Conservation (phyloP, 2,329 filamentous ascomycete species). For the Aspergillus floridensis region DNA sequence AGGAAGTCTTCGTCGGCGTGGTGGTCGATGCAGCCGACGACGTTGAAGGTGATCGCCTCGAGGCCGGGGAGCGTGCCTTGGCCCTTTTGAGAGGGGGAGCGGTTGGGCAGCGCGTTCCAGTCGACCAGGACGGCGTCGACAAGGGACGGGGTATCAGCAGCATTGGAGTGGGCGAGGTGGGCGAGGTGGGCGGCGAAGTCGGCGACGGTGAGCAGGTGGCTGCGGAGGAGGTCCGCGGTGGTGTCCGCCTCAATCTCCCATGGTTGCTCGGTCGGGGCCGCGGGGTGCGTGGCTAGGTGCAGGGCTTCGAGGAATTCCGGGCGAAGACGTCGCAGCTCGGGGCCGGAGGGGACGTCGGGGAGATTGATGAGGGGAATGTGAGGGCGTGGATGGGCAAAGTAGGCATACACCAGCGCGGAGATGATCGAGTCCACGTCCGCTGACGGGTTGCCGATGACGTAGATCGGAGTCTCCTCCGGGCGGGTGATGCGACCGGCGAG, state of each 20-base stretch:
- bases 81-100: constrained; percentile 45
- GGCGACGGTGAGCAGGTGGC: constrained; percentile 42
- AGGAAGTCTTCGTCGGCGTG: constrained; percentile 59
- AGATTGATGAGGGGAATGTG: constrained; percentile 61
- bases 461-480: constrained; percentile 29
- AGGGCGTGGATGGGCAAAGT: constrained; percentile 48
- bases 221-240: constrained; percentile 26
- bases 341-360: constrained; percentile 41
- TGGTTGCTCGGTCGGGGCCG: constrained; percentile 16
- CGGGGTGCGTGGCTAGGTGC: constrained; percentile 44
- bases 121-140: constrained; percentile 42
- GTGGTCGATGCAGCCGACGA: constrained; percentile 60
- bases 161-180: constrained; percentile 14
- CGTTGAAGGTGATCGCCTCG: constrained; percentile 41
- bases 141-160: not conserved
- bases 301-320: constrained; percentile 60
- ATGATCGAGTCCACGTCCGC: constrained; percentile 63
- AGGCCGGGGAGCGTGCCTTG: constrained; percentile 50
- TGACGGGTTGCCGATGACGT: constrained; percentile 47
- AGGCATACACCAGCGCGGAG: constrained; percentile 60
- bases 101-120: constrained; percentile 46
- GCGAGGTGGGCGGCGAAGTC: constrained; percentile 33
- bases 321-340: constrained; percentile 53
- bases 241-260: constrained; percentile 26
- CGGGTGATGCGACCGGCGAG: constrained; percentile 19